A percentile compares a stretch with the other conserved stretches of the same genome.
These are phyloP conservation scores for Oryza glaberrima DNA, from an alignment of 176 grass and related monocot species.

Conservation along the genomic window DNA sequence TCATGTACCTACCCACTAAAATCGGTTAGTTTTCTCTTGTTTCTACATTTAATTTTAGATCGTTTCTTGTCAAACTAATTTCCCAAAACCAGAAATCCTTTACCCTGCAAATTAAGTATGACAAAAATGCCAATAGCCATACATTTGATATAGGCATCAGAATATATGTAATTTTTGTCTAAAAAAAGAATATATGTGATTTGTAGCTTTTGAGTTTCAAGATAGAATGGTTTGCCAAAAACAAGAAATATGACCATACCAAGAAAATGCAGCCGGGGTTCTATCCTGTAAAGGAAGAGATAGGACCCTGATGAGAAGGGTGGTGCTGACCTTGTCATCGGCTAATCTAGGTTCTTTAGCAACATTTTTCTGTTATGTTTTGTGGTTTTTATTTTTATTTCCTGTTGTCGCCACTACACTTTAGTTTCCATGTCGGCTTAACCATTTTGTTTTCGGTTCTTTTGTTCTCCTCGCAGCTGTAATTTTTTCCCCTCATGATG, in stretches of 20 bases:
- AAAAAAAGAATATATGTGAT: too few relatives aligned
- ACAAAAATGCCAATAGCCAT: neutral
- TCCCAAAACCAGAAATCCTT: neutral
- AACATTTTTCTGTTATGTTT: neutral
- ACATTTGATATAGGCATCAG: neutral
- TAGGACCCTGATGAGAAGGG: neutral
- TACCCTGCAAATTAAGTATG: conserved; percentile 4
- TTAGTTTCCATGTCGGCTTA: neutral
- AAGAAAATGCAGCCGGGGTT: neutral
- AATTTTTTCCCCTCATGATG: neutral
- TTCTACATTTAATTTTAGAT: neutral
- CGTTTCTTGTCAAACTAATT: neutral
- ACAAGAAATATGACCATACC: neutral
- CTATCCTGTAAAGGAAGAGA: neutral
- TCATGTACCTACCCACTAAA: neutral
- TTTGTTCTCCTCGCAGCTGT: neutral
- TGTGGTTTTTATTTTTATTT: too few relatives aligned
- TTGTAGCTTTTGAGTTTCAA: neutral
- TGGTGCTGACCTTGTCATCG: neutral
- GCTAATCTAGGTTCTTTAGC: neutral
- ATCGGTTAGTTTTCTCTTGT: neutral
- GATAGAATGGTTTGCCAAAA: conserved; percentile 5
- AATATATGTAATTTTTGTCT: neutral
- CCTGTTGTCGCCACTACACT: too few relatives aligned
- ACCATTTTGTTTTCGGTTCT: neutral